Conservation (phyloP, 352 stramenopile species). For the Globisporangium nodosum region DNA sequence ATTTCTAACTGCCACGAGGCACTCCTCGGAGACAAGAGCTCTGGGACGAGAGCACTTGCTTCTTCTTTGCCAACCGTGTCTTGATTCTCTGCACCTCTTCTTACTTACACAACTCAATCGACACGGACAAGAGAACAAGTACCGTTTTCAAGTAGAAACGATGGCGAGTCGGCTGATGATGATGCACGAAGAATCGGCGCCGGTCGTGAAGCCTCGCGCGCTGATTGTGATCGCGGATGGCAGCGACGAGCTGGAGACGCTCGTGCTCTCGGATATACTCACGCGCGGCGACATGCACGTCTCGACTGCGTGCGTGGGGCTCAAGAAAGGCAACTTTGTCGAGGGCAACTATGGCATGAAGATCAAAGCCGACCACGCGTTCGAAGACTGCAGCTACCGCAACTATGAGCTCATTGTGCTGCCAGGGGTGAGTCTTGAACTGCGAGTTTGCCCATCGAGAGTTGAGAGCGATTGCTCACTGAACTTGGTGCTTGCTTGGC, state of each 20-base stretch:
- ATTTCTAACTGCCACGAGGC: neutral
- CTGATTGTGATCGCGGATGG: conserved; percentile 58
- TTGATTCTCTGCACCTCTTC: neutral
- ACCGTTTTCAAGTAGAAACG: neutral
- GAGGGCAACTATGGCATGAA: conserved; percentile 54
- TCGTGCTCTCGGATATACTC: conserved; percentile 61
- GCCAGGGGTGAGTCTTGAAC: conserved; percentile 38
- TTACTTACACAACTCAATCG: conserved; percentile 4
- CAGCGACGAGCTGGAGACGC: conserved; percentile 59
- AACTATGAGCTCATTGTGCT: conserved; percentile 68
- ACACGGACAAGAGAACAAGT: neutral
- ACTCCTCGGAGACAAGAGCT: neutral
- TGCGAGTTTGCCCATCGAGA: neutral
- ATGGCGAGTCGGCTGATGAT: conserved; percentile 10
- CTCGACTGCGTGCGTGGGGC: conserved; percentile 40
- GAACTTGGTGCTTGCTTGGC: neutral
- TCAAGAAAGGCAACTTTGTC: conserved; percentile 56
- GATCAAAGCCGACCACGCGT: conserved; percentile 52
- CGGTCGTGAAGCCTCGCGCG: conserved; percentile 49
- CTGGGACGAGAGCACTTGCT: neutral
- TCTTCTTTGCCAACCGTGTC: neutral
- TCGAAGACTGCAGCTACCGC: conserved; percentile 62
- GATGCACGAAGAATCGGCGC: conserved; percentile 12
- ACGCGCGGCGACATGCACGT: conserved; percentile 54
- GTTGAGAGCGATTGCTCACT: neutral